Base-by-base conservation (phyloP, 352 stramenopile genomes). In the Globisporangium echinulatum region DNA sequence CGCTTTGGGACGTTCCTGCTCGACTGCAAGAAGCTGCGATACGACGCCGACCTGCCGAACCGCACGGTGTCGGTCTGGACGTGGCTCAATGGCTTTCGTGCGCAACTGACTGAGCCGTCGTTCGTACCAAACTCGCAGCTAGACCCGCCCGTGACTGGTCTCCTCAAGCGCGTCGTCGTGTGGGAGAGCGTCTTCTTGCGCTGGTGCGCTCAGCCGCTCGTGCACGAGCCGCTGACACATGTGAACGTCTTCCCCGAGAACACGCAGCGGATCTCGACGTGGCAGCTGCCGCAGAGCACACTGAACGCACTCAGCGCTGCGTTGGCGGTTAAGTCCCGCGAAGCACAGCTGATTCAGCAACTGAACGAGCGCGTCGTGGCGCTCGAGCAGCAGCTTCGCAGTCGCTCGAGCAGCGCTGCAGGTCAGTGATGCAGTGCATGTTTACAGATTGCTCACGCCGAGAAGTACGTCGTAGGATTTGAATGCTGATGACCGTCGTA, bases 1-100 rank as follows among this genome's bases (percentile, higher is more conserved):
- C 94, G 96, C 42, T 99, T 99, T 68, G 97, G 96, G 14, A 99
- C 92, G 13, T 97, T 99, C 54, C 74, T 99, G 42, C 97, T 97
- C 54, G 95, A 99, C 77, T 98, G 87, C 60, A 96, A 96, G 63
- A 90, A 92, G 59, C 77, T 87, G 15, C 78, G 85, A 0, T 56
- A 74, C 5, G 76, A 87, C 37, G 76, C 75, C 0, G 73, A 75
- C 38, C 57, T 94, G 25, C 63, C 84, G 44, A 80, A 73, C 33
- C 74, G 79, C 14, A 94, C 85, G 10, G 57, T 70, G 2, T 93
- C 83, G 3, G 79, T 91, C 1, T 94, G 85, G 85, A 89, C 85
- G 33, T 92, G 77, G 79, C 72, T 92, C 55, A 90, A 94, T 56
- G 84, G 84, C 11, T 91, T 90, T 53, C 74, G 74, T 43, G 38